Percentiles rank a stretch among this genome's conserved stretches.
Evolutionary conservation across 345 rosid species (phyloP).

Genomic region (Populus davidiana): DNA sequence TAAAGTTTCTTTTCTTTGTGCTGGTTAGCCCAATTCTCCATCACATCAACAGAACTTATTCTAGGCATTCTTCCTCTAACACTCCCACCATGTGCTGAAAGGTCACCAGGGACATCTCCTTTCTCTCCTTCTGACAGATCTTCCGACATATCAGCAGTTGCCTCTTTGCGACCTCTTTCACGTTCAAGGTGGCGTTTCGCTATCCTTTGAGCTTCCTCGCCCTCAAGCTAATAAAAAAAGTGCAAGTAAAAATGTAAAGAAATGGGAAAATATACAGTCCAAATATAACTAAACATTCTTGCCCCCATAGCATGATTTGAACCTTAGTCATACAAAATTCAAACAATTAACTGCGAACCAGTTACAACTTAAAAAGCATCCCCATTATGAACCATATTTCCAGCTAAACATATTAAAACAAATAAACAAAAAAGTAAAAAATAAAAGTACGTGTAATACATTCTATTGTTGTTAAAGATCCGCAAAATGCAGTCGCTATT

Average conservation of each 20-base stretch:
- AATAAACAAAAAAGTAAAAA: too few species aligned
- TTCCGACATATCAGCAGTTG: conserved; percentile 85
- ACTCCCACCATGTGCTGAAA: conserved; percentile 53
- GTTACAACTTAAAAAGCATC: too few species aligned
- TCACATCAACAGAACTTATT: conserved; percentile 60
- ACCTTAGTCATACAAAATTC: too few species aligned
- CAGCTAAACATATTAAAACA: too few species aligned
- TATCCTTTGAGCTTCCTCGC: conserved; percentile 52
- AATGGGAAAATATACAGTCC: background rate
- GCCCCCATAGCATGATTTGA: too few species aligned
- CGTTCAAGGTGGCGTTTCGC: conserved; percentile 70
- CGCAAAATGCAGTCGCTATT: too few species aligned
- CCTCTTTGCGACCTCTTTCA: conserved; percentile 76
- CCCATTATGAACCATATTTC: too few species aligned
- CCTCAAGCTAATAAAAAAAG: conserved; percentile 56
- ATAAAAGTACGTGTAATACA: too few species aligned
- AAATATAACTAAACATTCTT: background rate
- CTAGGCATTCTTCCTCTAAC: conserved; percentile 50
- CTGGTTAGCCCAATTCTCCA: conserved; percentile 76
- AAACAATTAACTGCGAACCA: too few species aligned
- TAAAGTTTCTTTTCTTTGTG: conserved; percentile 69
- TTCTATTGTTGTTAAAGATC: too few species aligned
- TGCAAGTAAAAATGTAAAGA: background rate
- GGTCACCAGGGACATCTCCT: conserved; percentile 50
- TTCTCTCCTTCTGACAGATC: conserved; percentile 85